Evolutionary conservation across 208 protist genomes (phyloP).

Genomic region (Wallacemonas rigidus): DNA sequence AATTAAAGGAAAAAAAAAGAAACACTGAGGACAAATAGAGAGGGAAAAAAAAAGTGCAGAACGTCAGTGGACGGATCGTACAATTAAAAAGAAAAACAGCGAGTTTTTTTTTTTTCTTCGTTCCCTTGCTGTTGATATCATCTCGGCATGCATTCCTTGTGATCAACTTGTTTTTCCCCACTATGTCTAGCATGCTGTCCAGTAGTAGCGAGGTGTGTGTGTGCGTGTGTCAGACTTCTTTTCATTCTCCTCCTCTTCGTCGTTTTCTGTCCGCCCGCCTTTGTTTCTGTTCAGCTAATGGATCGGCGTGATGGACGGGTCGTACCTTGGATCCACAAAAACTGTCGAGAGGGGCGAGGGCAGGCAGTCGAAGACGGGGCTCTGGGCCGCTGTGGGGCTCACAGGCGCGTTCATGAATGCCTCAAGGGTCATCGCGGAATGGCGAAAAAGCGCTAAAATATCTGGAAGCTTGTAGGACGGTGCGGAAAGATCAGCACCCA

Average conservation of each 20-base stretch:
- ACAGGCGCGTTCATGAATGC: slow-evolving; percentile 8
- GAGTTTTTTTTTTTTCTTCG: neutral
- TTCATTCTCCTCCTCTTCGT: too few relatives aligned
- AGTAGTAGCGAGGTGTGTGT: too few relatives aligned
- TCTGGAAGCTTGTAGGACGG: slow-evolving; percentile 48
- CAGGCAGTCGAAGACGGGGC: neutral
- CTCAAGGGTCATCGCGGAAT: slow-evolving; percentile 36
- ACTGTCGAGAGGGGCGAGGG: slow-evolving; percentile 18
- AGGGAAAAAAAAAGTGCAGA: slow-evolving; percentile 6
- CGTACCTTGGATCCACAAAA: slow-evolving; percentile 29
- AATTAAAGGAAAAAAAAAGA: slow-evolving; percentile 15
- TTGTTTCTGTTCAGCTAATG: too few relatives aligned
- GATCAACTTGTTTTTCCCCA: too few relatives aligned
- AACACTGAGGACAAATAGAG: neutral
- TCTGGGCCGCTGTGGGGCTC: neutral
- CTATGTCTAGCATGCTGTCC: too few relatives aligned
- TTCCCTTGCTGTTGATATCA: neutral
- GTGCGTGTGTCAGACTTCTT: too few relatives aligned
- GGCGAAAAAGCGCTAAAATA: slow-evolving; percentile 42
- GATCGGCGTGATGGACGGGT: neutral
- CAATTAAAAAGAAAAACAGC: slow-evolving; percentile 3
- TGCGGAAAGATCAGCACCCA: slow-evolving; percentile 30
- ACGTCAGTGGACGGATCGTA: neutral
- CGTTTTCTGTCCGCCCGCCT: too few relatives aligned
- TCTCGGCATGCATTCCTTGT: too few relatives aligned